These are phyloP conservation scores for Terfezia boudieri DNA, from an alignment of 495 filamentous ascomycete species.

Conservation along the genomic window DNA sequence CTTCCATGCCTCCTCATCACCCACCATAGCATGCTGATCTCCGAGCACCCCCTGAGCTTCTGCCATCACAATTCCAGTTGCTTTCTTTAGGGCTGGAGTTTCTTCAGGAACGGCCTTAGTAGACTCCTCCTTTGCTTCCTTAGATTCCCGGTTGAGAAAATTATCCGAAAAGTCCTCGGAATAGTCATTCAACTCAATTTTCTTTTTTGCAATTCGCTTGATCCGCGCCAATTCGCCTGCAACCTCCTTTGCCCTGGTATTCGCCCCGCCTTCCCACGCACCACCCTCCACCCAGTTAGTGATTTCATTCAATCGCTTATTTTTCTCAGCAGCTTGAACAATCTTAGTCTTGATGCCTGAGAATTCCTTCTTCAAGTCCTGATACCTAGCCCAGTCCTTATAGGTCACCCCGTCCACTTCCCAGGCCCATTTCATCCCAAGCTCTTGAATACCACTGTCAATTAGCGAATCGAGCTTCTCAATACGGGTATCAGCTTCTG, in stretches of 20 bases:
- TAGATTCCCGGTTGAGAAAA: constrained; percentile 8
- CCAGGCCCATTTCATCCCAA: constrained; percentile 95
- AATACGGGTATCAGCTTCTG: constrained; percentile 60
- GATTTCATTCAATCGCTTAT: constrained; percentile 48
- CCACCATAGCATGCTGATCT: constrained; percentile 19
- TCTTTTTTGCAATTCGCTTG: constrained; percentile 72
- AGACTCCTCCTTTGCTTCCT: constrained; percentile 1
- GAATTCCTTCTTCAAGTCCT: constrained; percentile 59
- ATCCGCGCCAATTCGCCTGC: constrained; percentile 65
- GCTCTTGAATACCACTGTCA: constrained; percentile 76
- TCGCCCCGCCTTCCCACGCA: constrained; percentile 46
- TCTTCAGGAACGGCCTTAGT: constrained; percentile 2
- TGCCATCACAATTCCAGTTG: neutral
- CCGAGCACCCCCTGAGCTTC: constrained; percentile 4
- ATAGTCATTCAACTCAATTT: constrained; percentile 52
- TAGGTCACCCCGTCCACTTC: constrained; percentile 75
- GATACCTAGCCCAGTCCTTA: constrained; percentile 87
- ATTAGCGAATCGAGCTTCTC: constrained; percentile 62
- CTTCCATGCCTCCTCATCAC: constrained; percentile 20
- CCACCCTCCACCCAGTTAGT: constrained; percentile 37
- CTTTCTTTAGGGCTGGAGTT: constrained; percentile 1
- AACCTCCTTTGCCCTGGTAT: constrained; percentile 54
- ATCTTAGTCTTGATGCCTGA: constrained; percentile 72
- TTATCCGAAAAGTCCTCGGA: constrained; percentile 48
- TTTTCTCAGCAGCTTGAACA: constrained; percentile 42